phyloP scores from a whole-genome alignment of 805 yeast species.

The Jamesozyma rosinii region DNA sequence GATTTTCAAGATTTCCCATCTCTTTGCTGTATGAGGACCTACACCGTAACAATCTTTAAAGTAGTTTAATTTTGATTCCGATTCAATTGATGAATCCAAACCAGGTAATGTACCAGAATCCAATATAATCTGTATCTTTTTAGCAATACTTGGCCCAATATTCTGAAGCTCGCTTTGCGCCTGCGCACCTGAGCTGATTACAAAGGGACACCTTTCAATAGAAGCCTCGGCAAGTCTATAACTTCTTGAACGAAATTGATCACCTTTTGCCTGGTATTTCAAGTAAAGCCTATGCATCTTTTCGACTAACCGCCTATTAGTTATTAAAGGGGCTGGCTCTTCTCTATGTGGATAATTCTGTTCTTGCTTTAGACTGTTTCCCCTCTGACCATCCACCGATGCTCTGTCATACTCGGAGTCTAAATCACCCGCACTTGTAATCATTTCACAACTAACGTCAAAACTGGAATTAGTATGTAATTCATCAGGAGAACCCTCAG shows the following conservation, averaged over 20 bases:
- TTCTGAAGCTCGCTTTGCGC: slow-evolving; percentile 19
- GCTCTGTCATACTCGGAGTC: too few species aligned
- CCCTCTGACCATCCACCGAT: too few species aligned
- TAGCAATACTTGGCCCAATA: slow-evolving; percentile 25
- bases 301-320: slow-evolving; percentile 15
- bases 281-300: slow-evolving; percentile 15
- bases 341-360: background rate
- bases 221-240: slow-evolving; percentile 23
- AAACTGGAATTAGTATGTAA: background rate
- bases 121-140: slow-evolving; percentile 23
- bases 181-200: slow-evolving; percentile 21
- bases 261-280: slow-evolving; percentile 23
- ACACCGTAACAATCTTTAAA: slow-evolving; percentile 25
- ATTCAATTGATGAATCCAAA: slow-evolving; percentile 7
- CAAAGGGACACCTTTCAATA: slow-evolving; percentile 13
- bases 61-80: slow-evolving; percentile 17
- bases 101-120: slow-evolving; percentile 22
- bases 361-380: too few species aligned
- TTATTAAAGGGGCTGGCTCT: too few species aligned
- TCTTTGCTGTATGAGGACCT: slow-evolving; percentile 22
- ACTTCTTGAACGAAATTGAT: slow-evolving; percentile 22
- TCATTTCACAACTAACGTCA: background rate
- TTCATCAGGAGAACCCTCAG: background rate
- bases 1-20: slow-evolving; percentile 17
- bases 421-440: too few species aligned